Base-by-base conservation (phyloP, 208 protist species). In the Acanthamoeba castellanii region DNA sequence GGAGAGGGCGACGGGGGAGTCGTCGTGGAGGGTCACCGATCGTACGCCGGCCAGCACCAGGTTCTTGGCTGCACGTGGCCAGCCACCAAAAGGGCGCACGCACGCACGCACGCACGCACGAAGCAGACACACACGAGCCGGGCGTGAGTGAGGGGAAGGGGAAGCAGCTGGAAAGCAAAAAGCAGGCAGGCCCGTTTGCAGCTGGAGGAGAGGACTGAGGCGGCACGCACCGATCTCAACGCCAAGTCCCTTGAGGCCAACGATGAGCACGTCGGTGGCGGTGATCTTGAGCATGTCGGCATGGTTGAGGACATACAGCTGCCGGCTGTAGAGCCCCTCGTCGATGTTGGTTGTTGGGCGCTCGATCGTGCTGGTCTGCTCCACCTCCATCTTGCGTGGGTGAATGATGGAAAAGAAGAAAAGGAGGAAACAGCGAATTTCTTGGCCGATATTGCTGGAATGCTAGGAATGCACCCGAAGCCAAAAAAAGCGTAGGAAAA, bases 21-120 rank as follows among this genome's bases (percentile, higher is more conserved):
- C 25, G 96, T 99, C 99, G 66, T 98, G 96, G 9, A 99, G 37
- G 9, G 98, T 98, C n/a, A 99, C 96, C 52, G 94, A 96, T 76
- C 98, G 97, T n/a, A 99, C 97, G 84, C 98, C 98, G 37, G 97
- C 97, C 5, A 99, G 97, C 32, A 98, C 96, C 32, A 99, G 78
- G 95, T 99, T 99, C 97, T 99, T 99, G 50, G 98, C 98, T 87
- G 81, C 81, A 88, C 20, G 25, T 8, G 20, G 20, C 42, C 9
- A 14, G 8, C 6, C 72, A 14, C 14, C 68, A 5, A 55, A 55
- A 13, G 50, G 13, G 50, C 50, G 50, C n/a, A n/a, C n/a, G n/a
- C n/a, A n/a, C n/a, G n/a, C 27, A 70, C n/a, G 64, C 20, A 70
- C 27, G 16, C n/a, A n/a, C 7, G 27, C 11, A 11, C 13, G 27